phyloP scores from a whole-genome alignment of 2,329 filamentous ascomycete genomes.

The Fusarium sp. region DNA sequence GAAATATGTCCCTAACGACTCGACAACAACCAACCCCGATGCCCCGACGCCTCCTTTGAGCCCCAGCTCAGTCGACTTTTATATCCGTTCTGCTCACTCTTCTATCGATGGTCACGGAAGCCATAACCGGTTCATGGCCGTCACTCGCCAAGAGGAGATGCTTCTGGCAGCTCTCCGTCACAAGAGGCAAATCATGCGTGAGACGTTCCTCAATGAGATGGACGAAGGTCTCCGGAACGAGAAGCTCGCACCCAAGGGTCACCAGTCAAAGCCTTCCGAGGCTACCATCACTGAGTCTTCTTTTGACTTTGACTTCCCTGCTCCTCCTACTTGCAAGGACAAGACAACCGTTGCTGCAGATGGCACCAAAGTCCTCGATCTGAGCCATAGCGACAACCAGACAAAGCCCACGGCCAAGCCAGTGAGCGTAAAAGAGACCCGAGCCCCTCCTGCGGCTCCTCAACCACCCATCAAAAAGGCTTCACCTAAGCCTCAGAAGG shows the following conservation, averaged over 20 bases:
- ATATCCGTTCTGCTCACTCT: conserved; percentile 54
- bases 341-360: conserved; percentile 41
- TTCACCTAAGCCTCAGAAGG: conserved; percentile 15
- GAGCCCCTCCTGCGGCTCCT: not conserved
- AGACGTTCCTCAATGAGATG: conserved; percentile 58
- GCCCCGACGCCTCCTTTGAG: conserved; percentile 64
- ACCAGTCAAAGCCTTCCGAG: conserved; percentile 46
- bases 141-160: conserved; percentile 70
- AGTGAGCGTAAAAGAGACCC: not conserved
- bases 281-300: conserved; percentile 46
- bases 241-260: conserved; percentile 32
- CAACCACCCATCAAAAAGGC: conserved; percentile 27
- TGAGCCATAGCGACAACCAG: conserved; percentile 28
- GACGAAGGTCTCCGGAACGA: conserved; percentile 48
- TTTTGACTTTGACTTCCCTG: conserved; percentile 52
- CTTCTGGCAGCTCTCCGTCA: conserved; percentile 67
- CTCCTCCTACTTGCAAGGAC: conserved; percentile 47
- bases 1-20: conserved; percentile 37
- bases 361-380: conserved; percentile 41
- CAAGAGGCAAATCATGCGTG: conserved; percentile 68
- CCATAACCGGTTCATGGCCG: conserved; percentile 64
- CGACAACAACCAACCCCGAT: conserved; percentile 47
- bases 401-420: not conserved
- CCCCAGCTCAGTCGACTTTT: conserved; percentile 64
- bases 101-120: conserved; percentile 48